These are phyloP conservation scores for Phoma sp. DNA, from an alignment of 2,329 filamentous ascomycete species.

Conservation along the genomic window DNA sequence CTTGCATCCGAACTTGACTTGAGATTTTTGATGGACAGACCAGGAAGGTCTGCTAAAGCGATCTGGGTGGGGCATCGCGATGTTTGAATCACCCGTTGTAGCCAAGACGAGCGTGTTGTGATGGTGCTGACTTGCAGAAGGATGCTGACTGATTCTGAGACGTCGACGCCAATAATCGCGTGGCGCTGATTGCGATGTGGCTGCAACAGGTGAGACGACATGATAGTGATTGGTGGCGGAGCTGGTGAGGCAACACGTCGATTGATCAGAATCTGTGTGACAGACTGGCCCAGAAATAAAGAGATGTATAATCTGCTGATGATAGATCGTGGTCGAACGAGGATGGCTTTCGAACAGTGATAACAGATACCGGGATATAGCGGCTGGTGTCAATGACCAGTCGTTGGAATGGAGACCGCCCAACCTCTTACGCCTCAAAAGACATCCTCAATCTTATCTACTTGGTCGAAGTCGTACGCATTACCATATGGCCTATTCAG, in stretches of 20 bases:
- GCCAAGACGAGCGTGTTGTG: conserved; percentile 17
- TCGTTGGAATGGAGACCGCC: not conserved
- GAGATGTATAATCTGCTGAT: too few species aligned
- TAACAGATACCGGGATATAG: too few species aligned
- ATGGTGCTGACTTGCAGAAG: conserved; percentile 19
- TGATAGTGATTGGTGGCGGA: not conserved
- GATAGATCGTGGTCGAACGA: too few species aligned
- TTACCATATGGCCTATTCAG: conserved; percentile 65
- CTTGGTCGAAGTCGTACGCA: conserved; percentile 66
- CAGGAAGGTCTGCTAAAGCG: not conserved
- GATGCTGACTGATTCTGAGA: conserved; percentile 26
- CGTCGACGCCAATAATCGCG: not conserved
- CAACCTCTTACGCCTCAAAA: conserved; percentile 18
- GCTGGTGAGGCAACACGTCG: not conserved
- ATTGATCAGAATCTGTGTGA: too few species aligned
- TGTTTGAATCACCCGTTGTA: conserved; percentile 12
- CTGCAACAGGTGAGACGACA: not conserved
- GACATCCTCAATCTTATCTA: conserved; percentile 32
- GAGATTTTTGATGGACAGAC: not conserved
- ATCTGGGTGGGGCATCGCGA: conserved; percentile 12
- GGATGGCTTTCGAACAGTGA: too few species aligned
- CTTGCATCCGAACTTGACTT: too few species aligned
- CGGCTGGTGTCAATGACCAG: too few species aligned
- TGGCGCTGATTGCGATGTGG: not conserved
- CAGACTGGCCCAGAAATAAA: too few species aligned